phyloP scores from a whole-genome alignment of 225 moss, liverwort and hornwort genomes.

The Thuidium tamariscinum region DNA sequence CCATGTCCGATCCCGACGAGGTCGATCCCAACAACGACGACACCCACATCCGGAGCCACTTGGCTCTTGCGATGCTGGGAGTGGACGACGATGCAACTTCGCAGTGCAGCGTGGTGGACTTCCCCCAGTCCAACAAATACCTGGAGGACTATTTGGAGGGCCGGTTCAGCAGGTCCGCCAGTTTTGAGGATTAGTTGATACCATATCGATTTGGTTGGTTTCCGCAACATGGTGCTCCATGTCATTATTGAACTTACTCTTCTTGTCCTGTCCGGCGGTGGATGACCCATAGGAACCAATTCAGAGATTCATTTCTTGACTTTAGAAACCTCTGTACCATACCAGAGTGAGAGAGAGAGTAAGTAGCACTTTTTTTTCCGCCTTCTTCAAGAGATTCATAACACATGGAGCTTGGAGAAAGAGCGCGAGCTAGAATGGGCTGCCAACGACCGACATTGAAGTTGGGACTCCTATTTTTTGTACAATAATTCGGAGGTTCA shows the following conservation, averaged over 20 bases:
- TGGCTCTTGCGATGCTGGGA: constrained; percentile 52
- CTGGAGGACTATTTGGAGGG: constrained; percentile 52
- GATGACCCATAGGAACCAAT: neutral
- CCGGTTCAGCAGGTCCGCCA: constrained; percentile 41
- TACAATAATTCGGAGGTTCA: constrained; percentile 23
- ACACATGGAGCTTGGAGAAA: constrained; percentile 15
- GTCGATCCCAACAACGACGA: neutral
- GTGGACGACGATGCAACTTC: constrained; percentile 44
- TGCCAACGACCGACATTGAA: neutral
- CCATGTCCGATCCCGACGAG: constrained; percentile 10
- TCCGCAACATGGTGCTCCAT: neutral
- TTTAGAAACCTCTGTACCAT: constrained; percentile 4
- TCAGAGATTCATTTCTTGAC: constrained; percentile 1
- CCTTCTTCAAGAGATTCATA: constrained; percentile 18
- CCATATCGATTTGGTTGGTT: neutral
- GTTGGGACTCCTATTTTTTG: neutral
- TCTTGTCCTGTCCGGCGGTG: neutral
- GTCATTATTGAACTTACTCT: neutral
- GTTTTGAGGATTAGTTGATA: constrained; percentile 27
- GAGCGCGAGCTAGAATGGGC: constrained; percentile 26
- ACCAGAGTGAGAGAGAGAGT: neutral
- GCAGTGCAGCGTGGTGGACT: constrained; percentile 33
- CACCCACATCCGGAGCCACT: constrained; percentile 17
- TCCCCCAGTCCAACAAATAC: constrained; percentile 27
- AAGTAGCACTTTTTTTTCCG: constrained; percentile 16